A percentile compares a stretch with the other conserved stretches of the same genome.
Conservation (phyloP, 192 early-diverging fungal genomes). For the Umbelopsis ramanniana region DNA sequence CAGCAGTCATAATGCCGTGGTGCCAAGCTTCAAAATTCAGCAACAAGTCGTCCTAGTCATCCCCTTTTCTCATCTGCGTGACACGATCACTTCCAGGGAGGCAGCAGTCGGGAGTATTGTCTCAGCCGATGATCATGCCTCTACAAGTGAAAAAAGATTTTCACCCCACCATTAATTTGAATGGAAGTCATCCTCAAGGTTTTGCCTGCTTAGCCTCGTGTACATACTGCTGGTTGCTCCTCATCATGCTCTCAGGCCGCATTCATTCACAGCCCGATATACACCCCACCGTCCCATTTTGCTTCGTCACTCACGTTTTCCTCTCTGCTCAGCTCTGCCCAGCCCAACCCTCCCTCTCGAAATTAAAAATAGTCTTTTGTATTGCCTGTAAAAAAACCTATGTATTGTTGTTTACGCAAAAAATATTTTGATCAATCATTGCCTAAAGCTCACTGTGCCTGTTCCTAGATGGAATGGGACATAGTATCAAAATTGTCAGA, state of each 20-base stretch:
- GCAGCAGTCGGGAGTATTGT: not conserved
- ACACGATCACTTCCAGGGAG: slow-evolving; percentile 1
- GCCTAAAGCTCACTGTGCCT: not conserved
- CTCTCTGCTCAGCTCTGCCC: not conserved
- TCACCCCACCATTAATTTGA: slow-evolving; percentile 1
- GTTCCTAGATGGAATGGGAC: not conserved
- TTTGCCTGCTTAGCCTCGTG: not conserved
- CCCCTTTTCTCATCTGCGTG: slow-evolving; percentile 6
- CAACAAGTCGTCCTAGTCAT: slow-evolving; percentile 11
- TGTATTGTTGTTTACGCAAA: not conserved
- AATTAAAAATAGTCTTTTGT: too few relatives aligned
- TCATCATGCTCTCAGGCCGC: not conserved
- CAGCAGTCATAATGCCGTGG: not conserved
- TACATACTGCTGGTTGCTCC: not conserved
- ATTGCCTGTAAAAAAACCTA: not conserved
- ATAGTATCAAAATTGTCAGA: slow-evolving; percentile 3
- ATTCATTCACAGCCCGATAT: not conserved
- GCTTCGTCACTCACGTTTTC: not conserved
- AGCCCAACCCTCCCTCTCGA: too few relatives aligned
- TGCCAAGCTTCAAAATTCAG: not conserved
- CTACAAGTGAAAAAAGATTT: not conserved
- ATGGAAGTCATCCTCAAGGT: not conserved
- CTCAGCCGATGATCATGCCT: not conserved
- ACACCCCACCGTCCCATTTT: not conserved
- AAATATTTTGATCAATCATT: not conserved